Evolutionary conservation across 2,329 filamentous ascomycete genomes (phyloP).

Genomic region (Trichophyton equinum): DNA sequence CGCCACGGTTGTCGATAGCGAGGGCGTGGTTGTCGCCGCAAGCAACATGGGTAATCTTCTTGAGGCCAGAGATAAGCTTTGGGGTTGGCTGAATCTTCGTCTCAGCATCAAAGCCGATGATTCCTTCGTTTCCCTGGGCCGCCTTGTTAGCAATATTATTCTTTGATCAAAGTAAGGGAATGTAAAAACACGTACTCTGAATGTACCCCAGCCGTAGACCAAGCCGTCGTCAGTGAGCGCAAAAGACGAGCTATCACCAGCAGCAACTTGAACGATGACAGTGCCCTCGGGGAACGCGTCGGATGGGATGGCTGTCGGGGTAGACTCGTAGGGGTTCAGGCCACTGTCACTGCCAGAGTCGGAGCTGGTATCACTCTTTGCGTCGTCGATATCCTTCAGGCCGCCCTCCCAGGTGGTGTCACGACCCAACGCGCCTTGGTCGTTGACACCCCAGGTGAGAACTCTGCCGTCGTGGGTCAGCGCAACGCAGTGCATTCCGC

Average conservation of each 20-base stretch:
- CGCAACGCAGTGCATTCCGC: constrained; percentile 70
- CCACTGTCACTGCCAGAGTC: constrained; percentile 38
- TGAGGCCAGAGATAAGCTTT: constrained; percentile 39
- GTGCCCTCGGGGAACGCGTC: constrained; percentile 41
- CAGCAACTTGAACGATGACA: constrained; percentile 45
- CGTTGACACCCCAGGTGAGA: constrained; percentile 78
- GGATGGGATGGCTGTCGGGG: constrained; percentile 39
- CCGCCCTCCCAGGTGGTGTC: constrained; percentile 58
- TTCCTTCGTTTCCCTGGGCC: constrained; percentile 46
- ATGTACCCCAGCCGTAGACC: constrained; percentile 52
- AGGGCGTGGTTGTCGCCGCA: constrained; percentile 47
- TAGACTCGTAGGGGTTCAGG: constrained; percentile 45
- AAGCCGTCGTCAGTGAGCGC: constrained; percentile 48
- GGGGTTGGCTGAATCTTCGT: constrained; percentile 35
- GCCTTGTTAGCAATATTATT: constrained; percentile 10
- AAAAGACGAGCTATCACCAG: constrained; percentile 48
- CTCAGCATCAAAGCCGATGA: constrained; percentile 44
- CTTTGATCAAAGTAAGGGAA: not conserved
- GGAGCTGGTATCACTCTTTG: constrained; percentile 43
- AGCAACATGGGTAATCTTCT: constrained; percentile 42
- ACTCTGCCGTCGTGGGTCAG: constrained; percentile 71
- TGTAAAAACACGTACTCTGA: constrained; percentile 36
- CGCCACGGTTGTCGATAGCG: constrained; percentile 45
- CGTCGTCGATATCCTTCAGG: constrained; percentile 40
- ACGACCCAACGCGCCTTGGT: constrained; percentile 67